Percentiles rank a stretch among this genome's conserved stretches.
These are phyloP conservation scores for Pluteus cervinus DNA, from an alignment of 768 basidiomycete genomes.

Conservation along the genomic window DNA sequence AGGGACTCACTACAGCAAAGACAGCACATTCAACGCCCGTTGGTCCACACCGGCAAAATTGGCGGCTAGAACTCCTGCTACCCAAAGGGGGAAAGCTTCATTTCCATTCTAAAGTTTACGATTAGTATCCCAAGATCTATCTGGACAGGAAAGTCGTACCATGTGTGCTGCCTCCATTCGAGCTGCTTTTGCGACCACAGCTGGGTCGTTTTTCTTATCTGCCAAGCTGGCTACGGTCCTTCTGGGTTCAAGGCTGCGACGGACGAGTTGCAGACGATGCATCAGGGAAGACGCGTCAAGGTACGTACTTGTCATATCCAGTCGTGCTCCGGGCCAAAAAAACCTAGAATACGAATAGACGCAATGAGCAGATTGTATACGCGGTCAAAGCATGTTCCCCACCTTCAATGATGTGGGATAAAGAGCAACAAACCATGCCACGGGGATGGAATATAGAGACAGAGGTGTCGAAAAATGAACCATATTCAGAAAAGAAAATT, in stretches of 20 bases:
- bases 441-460: conserved; percentile 33
- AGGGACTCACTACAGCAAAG: conserved; percentile 19
- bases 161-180: conserved; percentile 17
- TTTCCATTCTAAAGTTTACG: conserved; percentile 19
- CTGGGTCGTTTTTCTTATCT: conserved; percentile 9
- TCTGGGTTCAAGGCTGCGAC: too few relatives aligned
- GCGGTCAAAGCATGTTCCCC: conserved; percentile 1
- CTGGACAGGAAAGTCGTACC: conserved; percentile 7
- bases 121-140: not conserved
- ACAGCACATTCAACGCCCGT: conserved; percentile 19
- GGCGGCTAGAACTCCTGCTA: conserved; percentile 14
- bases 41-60: conserved; percentile 10
- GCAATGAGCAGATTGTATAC: too few relatives aligned
- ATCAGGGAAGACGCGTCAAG: too few relatives aligned
- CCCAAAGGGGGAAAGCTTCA: conserved; percentile 23
- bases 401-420: conserved; percentile 26
- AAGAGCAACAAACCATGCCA: conserved; percentile 26
- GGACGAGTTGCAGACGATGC: too few relatives aligned
- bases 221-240: too few relatives aligned
- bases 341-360: too few relatives aligned
- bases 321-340: too few relatives aligned
- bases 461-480: conserved; percentile 19
- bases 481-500: too few relatives aligned
- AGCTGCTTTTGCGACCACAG: conserved; percentile 12
- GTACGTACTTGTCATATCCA: conserved; percentile 19